These are phyloP conservation scores for Colletotrichum zoysiae DNA, from an alignment of 2,329 filamentous ascomycete species.

Conservation along the genomic window DNA sequence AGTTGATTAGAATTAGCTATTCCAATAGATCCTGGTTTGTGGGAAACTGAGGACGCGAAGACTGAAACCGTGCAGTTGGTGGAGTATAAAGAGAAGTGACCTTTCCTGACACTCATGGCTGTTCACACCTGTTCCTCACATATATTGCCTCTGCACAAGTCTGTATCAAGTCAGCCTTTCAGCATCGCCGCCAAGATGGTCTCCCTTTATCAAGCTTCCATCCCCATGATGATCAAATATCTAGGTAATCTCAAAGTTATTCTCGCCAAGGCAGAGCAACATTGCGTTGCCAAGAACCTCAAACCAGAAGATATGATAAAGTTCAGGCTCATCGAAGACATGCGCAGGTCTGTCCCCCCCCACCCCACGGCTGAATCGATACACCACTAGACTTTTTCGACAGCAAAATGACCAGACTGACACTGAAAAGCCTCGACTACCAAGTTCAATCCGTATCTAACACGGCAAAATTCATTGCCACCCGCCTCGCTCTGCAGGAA, in stretches of 20 bases:
- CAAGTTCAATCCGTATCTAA: conserved; percentile 44
- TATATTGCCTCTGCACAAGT: not conserved
- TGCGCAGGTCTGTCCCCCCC: conserved; percentile 43
- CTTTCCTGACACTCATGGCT: not conserved
- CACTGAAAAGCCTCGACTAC: conserved; percentile 38
- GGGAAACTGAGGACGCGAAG: not conserved
- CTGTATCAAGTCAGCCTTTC: not conserved
- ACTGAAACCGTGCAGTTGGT: not conserved
- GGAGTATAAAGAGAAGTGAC: not conserved
- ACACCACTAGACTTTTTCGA: not conserved
- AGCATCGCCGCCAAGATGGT: conserved; percentile 21
- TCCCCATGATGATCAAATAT: conserved; percentile 48
- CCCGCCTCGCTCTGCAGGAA: conserved; percentile 36
- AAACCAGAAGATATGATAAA: conserved; percentile 43
- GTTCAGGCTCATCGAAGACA: conserved; percentile 43
- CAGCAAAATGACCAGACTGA: not conserved
- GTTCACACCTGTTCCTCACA: not conserved
- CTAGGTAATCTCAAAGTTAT: conserved; percentile 46
- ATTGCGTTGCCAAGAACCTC: conserved; percentile 27
- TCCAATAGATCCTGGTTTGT: not conserved
- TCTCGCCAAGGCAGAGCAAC: conserved; percentile 40
- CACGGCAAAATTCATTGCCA: conserved; percentile 43
- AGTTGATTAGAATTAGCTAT: too few relatives aligned
- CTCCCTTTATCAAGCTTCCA: conserved; percentile 34
- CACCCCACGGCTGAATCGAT: not conserved